Evolutionary conservation across 257 asterid genomes (phyloP).

Genomic region (Cinchona pubescens): DNA sequence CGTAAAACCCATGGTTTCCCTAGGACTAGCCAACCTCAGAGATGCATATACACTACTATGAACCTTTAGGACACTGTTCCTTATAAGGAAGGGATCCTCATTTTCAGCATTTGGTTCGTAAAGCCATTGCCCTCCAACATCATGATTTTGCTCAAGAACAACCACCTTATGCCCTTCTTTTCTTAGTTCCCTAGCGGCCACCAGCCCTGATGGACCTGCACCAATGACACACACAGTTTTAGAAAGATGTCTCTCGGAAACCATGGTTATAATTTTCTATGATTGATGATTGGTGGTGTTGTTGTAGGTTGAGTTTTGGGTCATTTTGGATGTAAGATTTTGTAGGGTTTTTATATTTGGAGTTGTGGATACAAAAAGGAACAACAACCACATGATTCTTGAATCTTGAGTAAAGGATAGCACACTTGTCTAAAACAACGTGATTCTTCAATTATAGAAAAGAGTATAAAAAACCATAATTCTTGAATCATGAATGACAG

Average conservation of each 20-base stretch:
- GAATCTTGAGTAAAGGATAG: too few relatives aligned
- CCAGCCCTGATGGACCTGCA: conserved; percentile 81
- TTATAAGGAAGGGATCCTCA: conserved; percentile 55
- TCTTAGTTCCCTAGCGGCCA: conserved; percentile 76
- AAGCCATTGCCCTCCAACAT: conserved; percentile 91
- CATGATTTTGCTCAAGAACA: conserved; percentile 76
- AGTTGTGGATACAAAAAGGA: too few relatives aligned
- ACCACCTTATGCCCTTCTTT: conserved; percentile 73
- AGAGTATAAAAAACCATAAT: too few relatives aligned
- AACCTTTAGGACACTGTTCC: conserved; percentile 27
- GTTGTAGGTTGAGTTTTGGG: too few relatives aligned
- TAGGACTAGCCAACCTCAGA: conserved; percentile 57
- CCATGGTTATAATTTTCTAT: too few relatives aligned
- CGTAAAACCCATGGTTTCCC: conserved; percentile 78
- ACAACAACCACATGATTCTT: too few relatives aligned
- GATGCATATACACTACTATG: conserved; percentile 78
- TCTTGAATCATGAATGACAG: too few relatives aligned
- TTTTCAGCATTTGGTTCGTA: conserved; percentile 57
- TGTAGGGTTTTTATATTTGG: too few relatives aligned
- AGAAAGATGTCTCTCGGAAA: conserved; percentile 32
- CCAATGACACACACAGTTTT: conserved; percentile 75
- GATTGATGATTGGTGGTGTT: too few relatives aligned
- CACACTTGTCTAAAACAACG: too few relatives aligned
- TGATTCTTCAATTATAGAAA: too few relatives aligned
- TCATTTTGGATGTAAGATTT: too few relatives aligned